Evolutionary conservation across 1,284 basidiomycete species (phyloP), one percentile per base, ranked within the genome.

Genomic region (Cryptococcus sp.): DNA sequence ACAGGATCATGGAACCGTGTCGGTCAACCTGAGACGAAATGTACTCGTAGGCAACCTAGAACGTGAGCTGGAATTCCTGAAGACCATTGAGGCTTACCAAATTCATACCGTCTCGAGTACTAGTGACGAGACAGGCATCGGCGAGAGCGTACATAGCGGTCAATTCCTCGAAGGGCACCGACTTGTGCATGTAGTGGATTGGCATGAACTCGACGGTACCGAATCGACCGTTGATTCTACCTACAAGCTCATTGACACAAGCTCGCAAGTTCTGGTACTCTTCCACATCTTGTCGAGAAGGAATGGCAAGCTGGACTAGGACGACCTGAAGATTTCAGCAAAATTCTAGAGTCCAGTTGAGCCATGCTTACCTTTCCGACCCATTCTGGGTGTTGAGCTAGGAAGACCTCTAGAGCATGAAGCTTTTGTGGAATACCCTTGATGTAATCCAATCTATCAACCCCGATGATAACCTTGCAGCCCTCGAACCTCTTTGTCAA

Each of bases 171-270:
- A 98, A 96, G 2, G 85, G 80, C 60, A 98, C 82, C 64, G 86
- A 89, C 74, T 96, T 93, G 82, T 96, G 92, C 88, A 98, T 89
- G 77, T 96, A 98, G 75, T 98, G 95, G 62, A 98, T 98, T 4
- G 95, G 95, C 89, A 97, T 96, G 73, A 94, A 96, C 67, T 98
- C 94, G 62, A 98, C 93, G 0, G 95, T 98, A 30, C 96, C 96
- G 69, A 98, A 98, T 7, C 92, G 86, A 5, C 96, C 96, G 71
- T 98, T 98, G 79, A 98, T 98, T 34, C 95, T 85, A 0, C 96
- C 96, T 13, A 98, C 95, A 41, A 97, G 84, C 75, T 98, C 95
- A 79, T 98, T 98, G 50, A 98, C 94, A 2, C 89, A 93, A 8
- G 92, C 87, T 7, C 96, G 86, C 60, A 98, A 78, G 77, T 98